Percentiles rank a stretch among this genome's conserved stretches.
Conservation (phyloP, 164 flowering plant species). For the Houttuynia cordata region DNA sequence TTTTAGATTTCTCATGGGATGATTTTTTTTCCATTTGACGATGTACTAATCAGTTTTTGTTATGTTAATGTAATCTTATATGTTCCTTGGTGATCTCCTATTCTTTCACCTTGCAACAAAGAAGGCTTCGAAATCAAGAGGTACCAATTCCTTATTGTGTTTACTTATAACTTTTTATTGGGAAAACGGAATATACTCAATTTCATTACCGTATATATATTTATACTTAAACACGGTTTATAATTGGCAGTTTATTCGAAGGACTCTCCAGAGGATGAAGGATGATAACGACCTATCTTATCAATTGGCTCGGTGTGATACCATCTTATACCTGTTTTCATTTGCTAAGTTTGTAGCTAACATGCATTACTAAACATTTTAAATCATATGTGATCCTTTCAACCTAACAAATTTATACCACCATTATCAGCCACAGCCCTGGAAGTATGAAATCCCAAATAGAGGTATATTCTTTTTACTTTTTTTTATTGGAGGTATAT, state of each 20-base stretch:
- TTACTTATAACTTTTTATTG: not conserved
- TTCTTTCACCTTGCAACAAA: slow-evolving; percentile 16
- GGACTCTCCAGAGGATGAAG: slow-evolving; percentile 30
- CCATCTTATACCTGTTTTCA: too few species aligned
- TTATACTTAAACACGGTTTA: not conserved
- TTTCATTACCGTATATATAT: not conserved
- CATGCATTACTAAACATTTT: too few species aligned
- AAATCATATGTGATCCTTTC: too few species aligned
- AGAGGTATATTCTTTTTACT: not conserved
- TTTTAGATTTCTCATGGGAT: too few species aligned
- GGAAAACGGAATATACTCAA: not conserved
- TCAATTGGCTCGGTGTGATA: slow-evolving; percentile 18
- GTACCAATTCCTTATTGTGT: not conserved
- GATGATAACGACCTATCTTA: slow-evolving; percentile 33
- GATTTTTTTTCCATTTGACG: too few species aligned
- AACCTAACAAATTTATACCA: not conserved
- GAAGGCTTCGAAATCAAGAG: slow-evolving; percentile 22
- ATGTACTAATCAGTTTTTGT: too few species aligned
- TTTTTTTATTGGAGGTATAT: slow-evolving; percentile 2
- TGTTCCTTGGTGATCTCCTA: not conserved
- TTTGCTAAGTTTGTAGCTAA: too few species aligned
- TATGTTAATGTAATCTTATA: not conserved
- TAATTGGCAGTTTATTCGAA: slow-evolving; percentile 27
- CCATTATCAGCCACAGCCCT: not conserved
- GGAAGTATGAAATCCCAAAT: not conserved